phyloP scores from a whole-genome alignment of 257 asterid genomes.

The Solanum sejunctum region DNA sequence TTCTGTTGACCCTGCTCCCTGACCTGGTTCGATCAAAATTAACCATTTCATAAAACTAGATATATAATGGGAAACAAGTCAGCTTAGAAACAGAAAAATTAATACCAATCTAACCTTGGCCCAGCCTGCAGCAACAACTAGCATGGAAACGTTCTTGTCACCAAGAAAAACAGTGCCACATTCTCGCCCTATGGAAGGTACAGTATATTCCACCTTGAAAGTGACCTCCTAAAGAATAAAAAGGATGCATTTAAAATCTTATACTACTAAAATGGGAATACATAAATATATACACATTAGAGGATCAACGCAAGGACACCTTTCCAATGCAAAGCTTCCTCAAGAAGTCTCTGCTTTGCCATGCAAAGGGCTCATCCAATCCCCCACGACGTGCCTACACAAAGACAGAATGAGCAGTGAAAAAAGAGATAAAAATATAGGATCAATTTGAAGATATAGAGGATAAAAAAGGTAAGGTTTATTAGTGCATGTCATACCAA shows the following conservation, averaged over 20 bases:
- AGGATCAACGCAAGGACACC: conserved; percentile 27
- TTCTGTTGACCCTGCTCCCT: conserved; percentile 88
- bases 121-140: conserved; percentile 93
- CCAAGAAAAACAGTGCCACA: conserved; percentile 87
- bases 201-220: conserved; percentile 83
- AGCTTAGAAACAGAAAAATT: background rate
- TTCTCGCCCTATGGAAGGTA: conserved; percentile 77
- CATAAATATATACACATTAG: background rate
- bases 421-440: background rate
- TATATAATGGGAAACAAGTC: background rate
- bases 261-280: background rate
- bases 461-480: background rate
- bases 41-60: background rate
- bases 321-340: conserved; percentile 89
- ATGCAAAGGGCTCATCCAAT: conserved; percentile 89
- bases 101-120: conserved; percentile 52
- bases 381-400: conserved; percentile 81
- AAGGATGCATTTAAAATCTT: background rate
- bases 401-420: background rate
- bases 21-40: conserved; percentile 35
- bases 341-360: conserved; percentile 87
- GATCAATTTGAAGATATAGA: background rate
- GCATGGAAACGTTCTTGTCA: conserved; percentile 59
- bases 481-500: conserved; percentile 36
- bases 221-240: conserved; percentile 53